phyloP scores from a whole-genome alignment of 345 rosid species.

The Kandelia obovata region DNA sequence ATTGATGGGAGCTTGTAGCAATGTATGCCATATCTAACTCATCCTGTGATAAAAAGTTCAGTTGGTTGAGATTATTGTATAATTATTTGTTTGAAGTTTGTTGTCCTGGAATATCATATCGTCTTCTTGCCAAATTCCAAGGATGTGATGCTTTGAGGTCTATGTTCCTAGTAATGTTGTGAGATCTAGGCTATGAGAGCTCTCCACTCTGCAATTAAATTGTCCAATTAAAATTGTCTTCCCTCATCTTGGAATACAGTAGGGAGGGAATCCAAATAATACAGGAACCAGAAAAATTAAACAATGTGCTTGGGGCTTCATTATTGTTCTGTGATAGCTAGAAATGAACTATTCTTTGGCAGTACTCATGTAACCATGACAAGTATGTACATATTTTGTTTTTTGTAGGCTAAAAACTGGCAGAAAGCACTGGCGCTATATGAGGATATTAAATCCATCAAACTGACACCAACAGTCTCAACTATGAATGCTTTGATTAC shows the following conservation, averaged over 20 bases:
- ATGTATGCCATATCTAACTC: constrained; percentile 44
- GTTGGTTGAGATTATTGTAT: no score
- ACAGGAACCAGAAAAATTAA: neutral
- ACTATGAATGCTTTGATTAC: constrained; percentile 85
- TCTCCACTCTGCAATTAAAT: neutral
- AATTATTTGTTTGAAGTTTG: no score
- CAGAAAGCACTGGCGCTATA: constrained; percentile 76
- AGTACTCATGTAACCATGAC: no score
- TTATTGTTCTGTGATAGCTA: no score
- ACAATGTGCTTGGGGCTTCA: neutral
- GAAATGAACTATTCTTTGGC: no score
- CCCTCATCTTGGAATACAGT: neutral
- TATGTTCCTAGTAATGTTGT: neutral
- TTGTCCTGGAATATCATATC: no score
- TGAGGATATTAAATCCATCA: constrained; percentile 60
- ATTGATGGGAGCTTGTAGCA: constrained; percentile 97
- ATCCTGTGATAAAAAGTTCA: no score
- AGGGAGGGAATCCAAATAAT: neutral
- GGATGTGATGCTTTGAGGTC: constrained; percentile 1
- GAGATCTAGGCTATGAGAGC: neutral
- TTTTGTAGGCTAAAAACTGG: constrained; percentile 78
- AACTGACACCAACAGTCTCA: constrained; percentile 66
- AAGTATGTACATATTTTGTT: neutral
- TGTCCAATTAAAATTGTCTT: neutral
- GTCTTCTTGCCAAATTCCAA: neutral